Evolutionary conservation across 345 rosid genomes (phyloP), one percentile per base, ranked within the genome.

Genomic region (Hibiscus syriacus): DNA sequence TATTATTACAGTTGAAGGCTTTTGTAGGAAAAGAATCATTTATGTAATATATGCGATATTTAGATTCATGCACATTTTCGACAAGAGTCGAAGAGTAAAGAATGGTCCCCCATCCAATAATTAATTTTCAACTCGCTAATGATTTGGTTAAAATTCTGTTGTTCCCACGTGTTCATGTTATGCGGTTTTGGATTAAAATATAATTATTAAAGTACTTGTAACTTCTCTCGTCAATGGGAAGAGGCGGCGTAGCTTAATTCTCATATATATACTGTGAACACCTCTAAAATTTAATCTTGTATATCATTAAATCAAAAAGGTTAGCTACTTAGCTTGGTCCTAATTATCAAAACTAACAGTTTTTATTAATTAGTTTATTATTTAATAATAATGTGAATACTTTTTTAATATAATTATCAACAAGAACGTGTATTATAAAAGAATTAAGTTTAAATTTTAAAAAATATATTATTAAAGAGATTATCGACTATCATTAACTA

Each of bases 1-100:
- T 26, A 55, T 12, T 54, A 54, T 54, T 54, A 9, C 3, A 20
- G 17, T 17, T 38, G 45, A 26, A 38, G 34, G 55, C 20, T 16
- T 19, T 59, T 14, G 14, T 22, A 20, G 22, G 70, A 36, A 46
- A 57, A 66, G 14, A 23, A 5, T 19, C n/a, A 48, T 26, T 25
- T 55, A 2, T 27, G 5, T 49, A n/a, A 17, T 23, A 11, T 12
- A 43, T 13, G 48, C 32, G 13, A 23, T 6, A 0, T 39, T 29
- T 26, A 60, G 68, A 45, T 74, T 74, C 77, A 69, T 69, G 77
- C 73, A 69, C 50, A 53, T 56, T 38, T 23, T 19, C 12, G 3
- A 63, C 43, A 29, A 68, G 55, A 10, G 62, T 34, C n/a, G n/a
- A n/a, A 29, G 60, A 60, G 53, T 38, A 30, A 11, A 22, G 5